Conservation (phyloP, 2,329 filamentous ascomycete species). For the Metarhizium guizhouense region DNA sequence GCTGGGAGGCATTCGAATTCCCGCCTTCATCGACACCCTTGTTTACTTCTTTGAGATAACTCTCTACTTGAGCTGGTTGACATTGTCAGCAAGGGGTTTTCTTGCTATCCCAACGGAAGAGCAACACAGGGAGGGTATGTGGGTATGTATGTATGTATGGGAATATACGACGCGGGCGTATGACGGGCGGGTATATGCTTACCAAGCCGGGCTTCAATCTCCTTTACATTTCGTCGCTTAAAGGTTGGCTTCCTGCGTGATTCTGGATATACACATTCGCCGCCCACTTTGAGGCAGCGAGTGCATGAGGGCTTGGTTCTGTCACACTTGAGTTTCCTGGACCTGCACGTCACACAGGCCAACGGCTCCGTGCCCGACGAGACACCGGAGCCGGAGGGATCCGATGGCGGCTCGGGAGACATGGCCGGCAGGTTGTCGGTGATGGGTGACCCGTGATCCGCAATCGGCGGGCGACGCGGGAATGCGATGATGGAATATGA, state of each 20-base stretch:
- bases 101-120: too few species aligned
- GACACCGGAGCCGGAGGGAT: background rate
- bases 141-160: too few species aligned
- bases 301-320: constrained; percentile 69
- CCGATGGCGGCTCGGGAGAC: background rate
- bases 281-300: constrained; percentile 65
- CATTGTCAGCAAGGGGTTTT: background rate
- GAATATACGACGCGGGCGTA: background rate
- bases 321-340: constrained; percentile 82
- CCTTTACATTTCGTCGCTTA: constrained; percentile 83
- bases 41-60: constrained; percentile 59
- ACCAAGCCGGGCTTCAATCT: constrained; percentile 82
- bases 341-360: constrained; percentile 75
- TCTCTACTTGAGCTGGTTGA: constrained; percentile 67
- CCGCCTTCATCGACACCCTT: constrained; percentile 15
- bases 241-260: constrained; percentile 80
- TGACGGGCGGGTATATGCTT: constrained; percentile 17
- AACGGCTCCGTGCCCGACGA: constrained; percentile 37
- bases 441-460: background rate
- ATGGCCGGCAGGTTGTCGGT: background rate
- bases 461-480: too few species aligned
- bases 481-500: background rate
- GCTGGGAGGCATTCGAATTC: background rate
- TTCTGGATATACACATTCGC: constrained; percentile 82
- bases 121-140: too few species aligned